Base-by-base conservation (phyloP, 2,329 filamentous ascomycete genomes). In the Clonostachys rosea region DNA sequence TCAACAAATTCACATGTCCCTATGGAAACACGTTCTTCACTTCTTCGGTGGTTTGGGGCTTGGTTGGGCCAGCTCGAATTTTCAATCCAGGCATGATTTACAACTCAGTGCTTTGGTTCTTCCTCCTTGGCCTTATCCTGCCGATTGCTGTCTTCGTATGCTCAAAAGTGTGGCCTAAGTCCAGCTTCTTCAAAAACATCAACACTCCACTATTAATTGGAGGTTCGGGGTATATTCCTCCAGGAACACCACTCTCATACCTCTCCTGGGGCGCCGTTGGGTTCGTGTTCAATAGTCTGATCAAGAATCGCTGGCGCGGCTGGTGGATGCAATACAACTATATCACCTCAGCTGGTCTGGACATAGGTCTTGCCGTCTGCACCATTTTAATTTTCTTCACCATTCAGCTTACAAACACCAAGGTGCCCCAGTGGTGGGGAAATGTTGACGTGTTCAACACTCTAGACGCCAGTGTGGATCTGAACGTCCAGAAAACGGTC, bases 21-120 rank as follows among this genome's bases (percentile, higher is more conserved):
- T 69, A 71, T 35, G 76, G 75, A 14, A 73, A 72, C 20, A 78
- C 81, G 0, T 84, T 83, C 58, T 84, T 78, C 65, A 81, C 78
- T 30, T 75, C 75, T 30, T 79, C 75, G 17, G 70, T 82, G 6
- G 75, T 82, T 47, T 83, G 80, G 81, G 81, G 81, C 48, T 69
- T 80, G 16, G 80, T 85, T 47, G 81, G 65, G 2, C 65, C 65
- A 3, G 53, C 47, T 35, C 54, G 56, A 43, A 61, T 67, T 34
- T 66, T 66, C 46, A 62, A 63, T 13, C 53, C 54, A 14, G 64
- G 63, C 20, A 62, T 69, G n/a, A 48, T 60, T 4, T 82, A 81
- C 57, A 60, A 66, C 0, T 66, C 66, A 41, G 64, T 78, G 34
- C 73, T 78, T 58, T 80, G 65, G 56, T 81, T 80, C 65, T 83